Conservation (phyloP, 2,329 filamentous ascomycete species). For the Xylaria arbuscula region DNA sequence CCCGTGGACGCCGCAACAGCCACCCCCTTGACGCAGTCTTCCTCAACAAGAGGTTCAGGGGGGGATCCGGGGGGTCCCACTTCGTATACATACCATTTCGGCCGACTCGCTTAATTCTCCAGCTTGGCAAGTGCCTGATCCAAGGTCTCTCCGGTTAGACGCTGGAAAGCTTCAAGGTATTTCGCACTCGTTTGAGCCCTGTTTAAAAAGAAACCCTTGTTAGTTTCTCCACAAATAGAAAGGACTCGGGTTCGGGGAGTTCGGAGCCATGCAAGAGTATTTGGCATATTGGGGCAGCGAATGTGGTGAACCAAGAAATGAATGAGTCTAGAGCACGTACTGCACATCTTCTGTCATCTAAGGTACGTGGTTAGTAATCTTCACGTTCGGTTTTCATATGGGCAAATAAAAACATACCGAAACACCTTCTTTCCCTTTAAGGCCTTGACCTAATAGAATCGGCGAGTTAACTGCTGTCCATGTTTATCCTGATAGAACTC, state of each 20-base stretch:
- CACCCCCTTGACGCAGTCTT: slow-evolving; percentile 15
- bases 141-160: slow-evolving; percentile 35
- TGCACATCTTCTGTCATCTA: slow-evolving; percentile 38
- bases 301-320: neutral
- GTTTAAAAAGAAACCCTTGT: neutral
- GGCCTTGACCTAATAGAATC: slow-evolving; percentile 67
- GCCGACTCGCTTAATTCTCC: slow-evolving; percentile 16
- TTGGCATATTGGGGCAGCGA: neutral
- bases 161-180: slow-evolving; percentile 38
- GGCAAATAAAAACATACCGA: slow-evolving; percentile 28
- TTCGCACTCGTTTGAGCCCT: slow-evolving; percentile 37
- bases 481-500: neutral
- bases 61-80: neutral
- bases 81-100: neutral
- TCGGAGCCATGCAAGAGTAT: neutral
- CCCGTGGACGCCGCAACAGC: neutral
- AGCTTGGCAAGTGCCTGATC: slow-evolving; percentile 35
- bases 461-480: neutral
- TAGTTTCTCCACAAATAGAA: neutral
- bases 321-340: slow-evolving; percentile 23
- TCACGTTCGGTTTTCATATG: neutral
- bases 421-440: slow-evolving; percentile 81
- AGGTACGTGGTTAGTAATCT: slow-evolving; percentile 17
- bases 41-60: neutral
- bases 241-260: neutral